Evolutionary conservation across 192 early-diverging fungal species (phyloP).

Genomic region (Gamsiella multidivaricata): DNA sequence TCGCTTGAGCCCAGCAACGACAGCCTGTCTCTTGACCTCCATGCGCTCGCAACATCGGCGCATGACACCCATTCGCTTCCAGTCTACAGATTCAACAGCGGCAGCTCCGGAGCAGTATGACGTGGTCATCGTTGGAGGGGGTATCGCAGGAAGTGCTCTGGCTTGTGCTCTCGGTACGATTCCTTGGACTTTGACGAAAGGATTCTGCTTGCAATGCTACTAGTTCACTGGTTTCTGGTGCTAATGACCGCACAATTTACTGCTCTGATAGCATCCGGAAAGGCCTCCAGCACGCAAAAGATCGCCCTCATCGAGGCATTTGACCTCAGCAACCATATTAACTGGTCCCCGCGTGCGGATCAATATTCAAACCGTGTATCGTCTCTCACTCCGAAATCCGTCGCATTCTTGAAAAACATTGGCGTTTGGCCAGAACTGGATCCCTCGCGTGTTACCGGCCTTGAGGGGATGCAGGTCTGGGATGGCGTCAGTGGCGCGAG

Average conservation of each 20-base stretch:
- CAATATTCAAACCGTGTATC: conserved; percentile 85
- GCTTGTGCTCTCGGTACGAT: conserved; percentile 79
- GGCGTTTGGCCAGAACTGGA: conserved; percentile 76
- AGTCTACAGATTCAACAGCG: conserved; percentile 18
- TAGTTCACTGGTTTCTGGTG: not conserved
- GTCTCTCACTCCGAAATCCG: conserved; percentile 80
- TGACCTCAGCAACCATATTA: conserved; percentile 65
- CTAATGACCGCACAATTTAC: not conserved
- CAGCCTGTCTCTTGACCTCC: conserved; percentile 6
- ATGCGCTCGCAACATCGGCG: not conserved
- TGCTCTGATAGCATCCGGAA: conserved; percentile 33
- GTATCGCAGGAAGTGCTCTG: conserved; percentile 88
- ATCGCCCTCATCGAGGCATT: conserved; percentile 87
- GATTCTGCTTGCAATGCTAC: not conserved
- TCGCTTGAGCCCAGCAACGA: not conserved
- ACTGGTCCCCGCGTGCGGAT: conserved; percentile 63
- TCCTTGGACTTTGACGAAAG: not conserved
- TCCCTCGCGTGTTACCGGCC: conserved; percentile 68
- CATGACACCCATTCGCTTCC: conserved; percentile 27
- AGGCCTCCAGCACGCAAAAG: conserved; percentile 55
- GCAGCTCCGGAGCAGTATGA: conserved; percentile 67
- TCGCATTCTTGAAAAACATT: conserved; percentile 69
- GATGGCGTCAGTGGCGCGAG: conserved; percentile 74
- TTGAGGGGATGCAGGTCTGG: conserved; percentile 82
- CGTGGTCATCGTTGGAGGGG: conserved; percentile 91